Evolutionary conservation across 805 yeast genomes (phyloP), one percentile per base, ranked within the genome.

Genomic region (Nakazawaea molendinolei): DNA sequence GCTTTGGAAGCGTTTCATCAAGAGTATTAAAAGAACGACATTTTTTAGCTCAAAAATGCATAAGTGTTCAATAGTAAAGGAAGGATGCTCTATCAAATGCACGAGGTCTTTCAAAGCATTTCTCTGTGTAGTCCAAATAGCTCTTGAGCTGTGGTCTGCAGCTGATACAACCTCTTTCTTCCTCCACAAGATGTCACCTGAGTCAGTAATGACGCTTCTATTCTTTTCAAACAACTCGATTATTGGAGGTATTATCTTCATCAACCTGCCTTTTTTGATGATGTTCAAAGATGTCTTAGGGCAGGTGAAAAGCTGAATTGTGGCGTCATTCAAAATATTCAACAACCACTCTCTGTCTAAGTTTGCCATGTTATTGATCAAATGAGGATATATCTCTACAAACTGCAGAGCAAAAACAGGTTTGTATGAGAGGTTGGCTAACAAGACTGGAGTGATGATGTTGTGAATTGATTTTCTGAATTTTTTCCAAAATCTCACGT

Each of bases 1-100:
- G 17, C 79, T 76, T 47, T 79, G 82, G 50, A 76, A 79, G 13
- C 63, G 51, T 36, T 69, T 64, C 19, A 77, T 59, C n/a, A 77
- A 58, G 8, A 67, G 51, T 3, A 74, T 51, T 1, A 76, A 37
- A 23, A 68, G 52, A 8, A 58, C 50, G 28, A 78, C 50, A 34
- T 60, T 64, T 16, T 58, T 53, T n/a, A 59, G 53, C 5, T 51
- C 38, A 14, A 67, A 47, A 13, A 72, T 39, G 16, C 40, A 42
- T 26, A 41, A 30, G 19, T 43, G 46, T 2, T 36, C 39, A 5
- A 15, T 31, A 4, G 38, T 31, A 35, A 30, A 34, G 10, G 36
- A 27, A 8, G 40, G 43, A 23, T 36, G 23, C 25, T 34, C 40
- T n/a, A 36, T 32, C 28, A 42, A 23, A 19, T 30, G 33, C 15